phyloP scores from a whole-genome alignment of 257 asterid species.

The Verbena officinalis region DNA sequence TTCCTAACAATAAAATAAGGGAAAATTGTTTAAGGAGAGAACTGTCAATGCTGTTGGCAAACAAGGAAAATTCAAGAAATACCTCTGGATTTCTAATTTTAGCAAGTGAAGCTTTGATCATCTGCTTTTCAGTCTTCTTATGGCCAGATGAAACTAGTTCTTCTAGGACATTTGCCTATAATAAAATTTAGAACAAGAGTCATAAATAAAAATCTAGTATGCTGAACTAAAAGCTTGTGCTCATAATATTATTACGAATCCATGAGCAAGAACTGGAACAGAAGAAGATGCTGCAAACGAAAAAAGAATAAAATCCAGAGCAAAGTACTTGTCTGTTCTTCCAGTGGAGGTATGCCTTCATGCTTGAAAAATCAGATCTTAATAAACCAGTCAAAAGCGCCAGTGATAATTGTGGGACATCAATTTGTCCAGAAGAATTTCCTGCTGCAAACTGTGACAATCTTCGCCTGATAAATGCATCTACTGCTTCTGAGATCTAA shows the following conservation, averaged over 20 bases:
- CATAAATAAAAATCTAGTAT: neutral
- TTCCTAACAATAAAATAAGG: constrained; percentile 51
- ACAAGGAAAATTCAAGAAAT: constrained; percentile 30
- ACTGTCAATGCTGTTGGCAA: constrained; percentile 16
- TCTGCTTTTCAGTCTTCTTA: constrained; percentile 53
- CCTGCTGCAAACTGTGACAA: constrained; percentile 63
- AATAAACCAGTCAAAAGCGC: constrained; percentile 75
- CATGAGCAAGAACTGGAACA: constrained; percentile 19
- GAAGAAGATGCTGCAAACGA: constrained; percentile 24
- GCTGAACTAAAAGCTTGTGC: constrained; percentile 19
- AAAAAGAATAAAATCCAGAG: constrained; percentile 13
- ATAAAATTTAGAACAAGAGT: constrained; percentile 33
- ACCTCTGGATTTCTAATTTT: constrained; percentile 80
- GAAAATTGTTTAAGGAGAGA: constrained; percentile 29
- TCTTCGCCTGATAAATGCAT: constrained; percentile 63
- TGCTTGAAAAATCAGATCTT: constrained; percentile 76
- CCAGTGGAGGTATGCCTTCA: constrained; percentile 79
- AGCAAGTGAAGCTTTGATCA: constrained; percentile 54
- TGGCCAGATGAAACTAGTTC: constrained; percentile 65
- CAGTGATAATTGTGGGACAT: constrained; percentile 76
- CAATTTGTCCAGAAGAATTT: constrained; percentile 59
- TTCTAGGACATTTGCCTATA: constrained; percentile 81
- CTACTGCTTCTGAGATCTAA: constrained; percentile 90
- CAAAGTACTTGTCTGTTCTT: constrained; percentile 77
- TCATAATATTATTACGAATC: constrained; percentile 6